A percentile compares a stretch with the other conserved stretches of the same genome.
phyloP scores from a whole-genome alignment of 2,329 filamentous ascomycete species.

The Nannizziopsis arthrosporioides region DNA sequence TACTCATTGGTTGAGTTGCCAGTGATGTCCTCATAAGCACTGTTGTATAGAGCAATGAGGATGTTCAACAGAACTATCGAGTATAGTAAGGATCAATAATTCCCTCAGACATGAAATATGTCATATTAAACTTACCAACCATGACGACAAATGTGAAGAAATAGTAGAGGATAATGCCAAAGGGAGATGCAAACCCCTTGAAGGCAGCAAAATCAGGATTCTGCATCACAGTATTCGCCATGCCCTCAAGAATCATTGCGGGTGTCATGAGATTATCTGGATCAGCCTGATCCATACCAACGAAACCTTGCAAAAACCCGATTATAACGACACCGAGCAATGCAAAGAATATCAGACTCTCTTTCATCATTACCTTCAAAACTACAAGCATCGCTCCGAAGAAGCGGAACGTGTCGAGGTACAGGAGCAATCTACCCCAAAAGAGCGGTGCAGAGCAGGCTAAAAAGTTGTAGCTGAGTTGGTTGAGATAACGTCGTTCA shows the following conservation, averaged over 20 bases:
- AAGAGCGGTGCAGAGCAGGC: conserved; percentile 94
- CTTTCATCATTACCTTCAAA: conserved; percentile 87
- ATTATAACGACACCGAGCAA: conserved; percentile 67
- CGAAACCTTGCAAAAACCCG: conserved; percentile 81
- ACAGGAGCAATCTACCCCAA: conserved; percentile 84
- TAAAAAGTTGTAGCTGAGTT: conserved; percentile 83
- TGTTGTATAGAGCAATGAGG: conserved; percentile 93
- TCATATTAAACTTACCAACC: conserved; percentile 43
- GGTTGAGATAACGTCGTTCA: conserved; percentile 54
- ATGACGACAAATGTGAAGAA: conserved; percentile 96
- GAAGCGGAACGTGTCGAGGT: conserved; percentile 86
- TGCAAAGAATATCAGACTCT: conserved; percentile 92
- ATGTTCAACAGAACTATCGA: conserved; percentile 69
- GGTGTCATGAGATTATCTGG: conserved; percentile 45
- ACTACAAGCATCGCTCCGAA: conserved; percentile 98
- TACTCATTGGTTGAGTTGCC: conserved; percentile 90
- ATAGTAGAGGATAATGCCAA: conserved; percentile 92
- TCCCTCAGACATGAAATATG: neutral
- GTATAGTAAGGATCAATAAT: conserved; percentile 10
- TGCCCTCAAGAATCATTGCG: conserved; percentile 41
- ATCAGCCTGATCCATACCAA: conserved; percentile 78
- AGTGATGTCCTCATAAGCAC: conserved; percentile 88
- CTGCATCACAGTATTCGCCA: conserved; percentile 82
- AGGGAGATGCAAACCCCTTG: conserved; percentile 81
- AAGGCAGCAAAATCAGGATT: conserved; percentile 83